A percentile compares a stretch with the other conserved stretches of the same genome.
Conservation (phyloP, 106 monocot genomes). For the Xerophyta viscosa region DNA sequence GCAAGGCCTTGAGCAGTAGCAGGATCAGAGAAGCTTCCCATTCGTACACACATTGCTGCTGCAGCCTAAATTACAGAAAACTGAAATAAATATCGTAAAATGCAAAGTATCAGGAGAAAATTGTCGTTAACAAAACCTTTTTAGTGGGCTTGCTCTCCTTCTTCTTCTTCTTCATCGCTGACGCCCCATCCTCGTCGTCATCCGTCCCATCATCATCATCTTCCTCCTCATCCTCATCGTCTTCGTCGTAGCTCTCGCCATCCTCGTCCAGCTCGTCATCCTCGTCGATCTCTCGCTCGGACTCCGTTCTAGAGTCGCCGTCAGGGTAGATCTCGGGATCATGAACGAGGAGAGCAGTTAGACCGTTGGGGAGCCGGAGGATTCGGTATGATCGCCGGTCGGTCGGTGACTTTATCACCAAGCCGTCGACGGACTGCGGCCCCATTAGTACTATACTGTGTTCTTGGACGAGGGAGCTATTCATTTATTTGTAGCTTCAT, state of each 20-base stretch:
- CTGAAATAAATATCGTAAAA: too few relatives aligned
- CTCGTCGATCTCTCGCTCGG: neutral
- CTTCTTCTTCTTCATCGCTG: slow-evolving; percentile 20
- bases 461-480: too few relatives aligned
- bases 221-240: slow-evolving; percentile 3
- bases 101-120: too few relatives aligned
- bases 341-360: slow-evolving; percentile 73
- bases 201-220: slow-evolving; percentile 20
- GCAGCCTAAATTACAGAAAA: slow-evolving; percentile 52
- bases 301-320: slow-evolving; percentile 7
- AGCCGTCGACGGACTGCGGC: slow-evolving; percentile 16
- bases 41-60: slow-evolving; percentile 91
- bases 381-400: slow-evolving; percentile 64
- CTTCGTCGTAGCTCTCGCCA: slow-evolving; percentile 18
- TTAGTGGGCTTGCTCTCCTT: slow-evolving; percentile 38
- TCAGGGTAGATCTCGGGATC: slow-evolving; percentile 94
- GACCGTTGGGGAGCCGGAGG: slow-evolving; percentile 73
- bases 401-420: slow-evolving; percentile 68
- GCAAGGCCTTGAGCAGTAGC: slow-evolving; percentile 66
- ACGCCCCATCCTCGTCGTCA: slow-evolving; percentile 22
- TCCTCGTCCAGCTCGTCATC: slow-evolving; percentile 8
- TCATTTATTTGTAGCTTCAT: too few relatives aligned
- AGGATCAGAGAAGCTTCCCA: slow-evolving; percentile 94
- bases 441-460: too few relatives aligned
- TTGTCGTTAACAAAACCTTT: too few relatives aligned